These are phyloP conservation scores for Maudiozyma barnettii DNA, from an alignment of 805 yeast species.

Conservation along the genomic window DNA sequence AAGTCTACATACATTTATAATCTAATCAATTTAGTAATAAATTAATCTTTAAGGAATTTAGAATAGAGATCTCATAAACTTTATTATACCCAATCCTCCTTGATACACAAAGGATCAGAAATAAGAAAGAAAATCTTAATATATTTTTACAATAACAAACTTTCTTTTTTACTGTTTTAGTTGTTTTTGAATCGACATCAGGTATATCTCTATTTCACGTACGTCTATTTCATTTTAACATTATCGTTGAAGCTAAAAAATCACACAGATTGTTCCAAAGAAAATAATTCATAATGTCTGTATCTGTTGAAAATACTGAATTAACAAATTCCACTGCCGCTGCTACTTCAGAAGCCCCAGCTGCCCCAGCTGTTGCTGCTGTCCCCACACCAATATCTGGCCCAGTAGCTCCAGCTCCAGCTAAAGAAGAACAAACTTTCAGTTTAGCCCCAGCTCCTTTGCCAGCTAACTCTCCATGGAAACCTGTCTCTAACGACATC, in stretches of 20 bases:
- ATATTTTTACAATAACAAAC: background rate
- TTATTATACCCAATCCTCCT: background rate
- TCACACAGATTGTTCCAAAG: background rate
- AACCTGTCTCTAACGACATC: constrained; percentile 17
- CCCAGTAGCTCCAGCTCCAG: constrained; percentile 2
- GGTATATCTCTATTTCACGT: too few species aligned
- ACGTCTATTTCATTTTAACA: too few species aligned
- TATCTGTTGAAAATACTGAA: constrained; percentile 2
- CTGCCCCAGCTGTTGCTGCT: constrained; percentile 2
- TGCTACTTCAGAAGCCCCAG: too few species aligned
- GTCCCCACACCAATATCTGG: constrained; percentile 3
- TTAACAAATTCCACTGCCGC: background rate
- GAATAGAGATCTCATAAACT: background rate
- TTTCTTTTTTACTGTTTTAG: too few species aligned
- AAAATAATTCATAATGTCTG: constrained; percentile 3
- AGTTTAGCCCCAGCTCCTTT: constrained; percentile 29
- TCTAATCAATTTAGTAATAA: too few species aligned
- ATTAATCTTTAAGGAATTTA: background rate
- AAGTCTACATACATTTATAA: too few species aligned
- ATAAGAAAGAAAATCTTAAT: background rate
- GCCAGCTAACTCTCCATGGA: constrained; percentile 29
- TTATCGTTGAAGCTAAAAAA: too few species aligned
- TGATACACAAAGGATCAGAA: background rate
- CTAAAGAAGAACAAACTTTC: background rate
- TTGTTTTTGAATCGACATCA: background rate